Base-by-base conservation (phyloP, 2,329 filamentous ascomycete species). In the Zelopaecilomyces penicillatus region DNA sequence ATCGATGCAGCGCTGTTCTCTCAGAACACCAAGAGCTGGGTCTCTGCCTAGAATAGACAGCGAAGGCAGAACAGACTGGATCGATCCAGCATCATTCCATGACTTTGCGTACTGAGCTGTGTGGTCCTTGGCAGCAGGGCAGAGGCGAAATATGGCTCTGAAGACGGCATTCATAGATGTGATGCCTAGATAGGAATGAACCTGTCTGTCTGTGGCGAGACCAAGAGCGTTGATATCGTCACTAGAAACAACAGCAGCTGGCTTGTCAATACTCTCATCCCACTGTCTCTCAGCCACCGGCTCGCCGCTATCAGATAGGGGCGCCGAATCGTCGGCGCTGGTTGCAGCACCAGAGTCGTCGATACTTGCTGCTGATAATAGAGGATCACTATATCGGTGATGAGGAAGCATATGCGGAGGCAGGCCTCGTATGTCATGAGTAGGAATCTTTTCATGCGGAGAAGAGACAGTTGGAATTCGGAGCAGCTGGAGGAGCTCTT, bases 121-220 rank as follows among this genome's bases (percentile, higher is more conserved):
- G 40, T 55, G 50, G 5, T 58, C 52, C 33, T 62, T 59, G 19
- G 57, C 52, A 28, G 56, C 37, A 1, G 60, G 61, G 9, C 52
- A 61, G 2, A 63, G 54, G n/a, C 57, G 57, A 39, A 63, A 62
- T 12, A 83, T 80, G 36, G 80, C 76, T 50, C 79, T 72, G 30
- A 82, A 66, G 5, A 75, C 76, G 4, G 79, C 78, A 46, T 77
- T 78, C 50, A 82, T 75, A 3, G 78, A 82, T 0, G 78, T 80
- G n/a, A 80, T 76, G 5, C 79, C 78, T 5, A 82, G 65, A 52
- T 82, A 83, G 4, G 78, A 81, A 19, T 19, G 19, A 19, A 76
- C 69, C 30, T 73, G 70, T 45, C 75, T 69, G 19, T 78, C 69
- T 6, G 70, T 70, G 68, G 80, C 40, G 73, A 65, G 37, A 85